Conservation (phyloP, 164 flowering plant species). For the Malania oleifera region DNA sequence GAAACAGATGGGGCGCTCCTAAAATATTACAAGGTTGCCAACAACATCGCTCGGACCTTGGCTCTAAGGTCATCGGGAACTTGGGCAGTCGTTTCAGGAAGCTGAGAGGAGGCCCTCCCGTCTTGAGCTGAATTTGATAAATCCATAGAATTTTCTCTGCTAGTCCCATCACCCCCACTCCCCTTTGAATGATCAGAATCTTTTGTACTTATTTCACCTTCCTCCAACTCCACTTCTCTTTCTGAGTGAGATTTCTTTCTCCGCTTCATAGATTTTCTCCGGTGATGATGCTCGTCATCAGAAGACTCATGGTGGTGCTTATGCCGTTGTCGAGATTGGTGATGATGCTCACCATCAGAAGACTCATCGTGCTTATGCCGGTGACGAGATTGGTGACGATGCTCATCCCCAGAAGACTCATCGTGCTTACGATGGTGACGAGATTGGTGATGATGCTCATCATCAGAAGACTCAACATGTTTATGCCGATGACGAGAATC, state of each 20-base stretch:
- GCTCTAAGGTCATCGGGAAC: constrained; percentile 79
- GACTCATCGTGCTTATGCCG: constrained; percentile 9
- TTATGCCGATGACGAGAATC: constrained; percentile 26
- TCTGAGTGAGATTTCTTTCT: constrained; percentile 17
- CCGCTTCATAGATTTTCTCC: neutral
- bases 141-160: constrained; percentile 34
- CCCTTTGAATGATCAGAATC: constrained; percentile 29
- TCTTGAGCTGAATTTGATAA: constrained; percentile 22
- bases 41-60: constrained; percentile 83
- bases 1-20: neutral
- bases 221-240: constrained; percentile 47
- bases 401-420: constrained; percentile 18
- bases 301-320: neutral
- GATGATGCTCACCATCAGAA: constrained; percentile 23
- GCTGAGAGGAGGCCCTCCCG: constrained; percentile 27
- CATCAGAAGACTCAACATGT: constrained; percentile 38
- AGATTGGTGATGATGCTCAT: constrained; percentile 29
- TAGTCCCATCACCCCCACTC: constrained; percentile 20
- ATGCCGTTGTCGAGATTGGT: constrained; percentile 18
- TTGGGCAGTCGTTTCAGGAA: constrained; percentile 35
- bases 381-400: neutral
- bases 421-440: constrained; percentile 8
- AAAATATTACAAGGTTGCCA: constrained; percentile 54
- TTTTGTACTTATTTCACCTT: constrained; percentile 44
- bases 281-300: neutral